A percentile compares a stretch with the other conserved stretches of the same genome.
phyloP scores from a whole-genome alignment of 1,139 yeast genomes.

The Citeromyces hawaiiensis region DNA sequence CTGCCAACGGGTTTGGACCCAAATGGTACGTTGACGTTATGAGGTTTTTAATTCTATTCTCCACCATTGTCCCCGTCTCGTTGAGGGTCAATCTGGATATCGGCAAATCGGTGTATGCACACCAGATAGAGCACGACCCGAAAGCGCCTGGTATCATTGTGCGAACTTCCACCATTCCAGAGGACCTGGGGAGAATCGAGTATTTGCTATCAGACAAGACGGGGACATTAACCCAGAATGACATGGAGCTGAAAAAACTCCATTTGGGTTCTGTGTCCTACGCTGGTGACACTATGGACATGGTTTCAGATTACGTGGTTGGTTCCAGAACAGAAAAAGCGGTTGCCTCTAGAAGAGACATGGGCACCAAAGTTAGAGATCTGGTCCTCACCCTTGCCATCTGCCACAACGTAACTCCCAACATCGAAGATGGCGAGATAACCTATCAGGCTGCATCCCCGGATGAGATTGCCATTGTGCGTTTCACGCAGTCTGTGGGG shows the following conservation, averaged over 20 bases:
- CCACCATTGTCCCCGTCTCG: conserved; percentile 93
- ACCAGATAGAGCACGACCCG: conserved; percentile 81
- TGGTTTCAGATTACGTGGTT: conserved; percentile 59
- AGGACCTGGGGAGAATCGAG: conserved; percentile 92
- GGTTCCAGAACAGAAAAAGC: conserved; percentile 15
- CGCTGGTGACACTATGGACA: conserved; percentile 85
- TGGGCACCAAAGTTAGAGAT: conserved; percentile 67
- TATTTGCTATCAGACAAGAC: conserved; percentile 89
- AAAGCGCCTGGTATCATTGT: conserved; percentile 82
- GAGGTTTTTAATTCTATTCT: conserved; percentile 82
- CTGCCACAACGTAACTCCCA: conserved; percentile 94
- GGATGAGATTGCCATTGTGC: conserved; percentile 94
- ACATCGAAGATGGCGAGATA: conserved; percentile 50
- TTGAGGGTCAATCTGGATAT: conserved; percentile 87
- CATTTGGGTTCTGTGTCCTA: conserved; percentile 90
- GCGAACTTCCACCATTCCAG: conserved; percentile 95
- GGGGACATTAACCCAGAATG: conserved; percentile 95
- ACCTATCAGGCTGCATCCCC: conserved; percentile 98
- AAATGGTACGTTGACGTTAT: conserved; percentile 83
- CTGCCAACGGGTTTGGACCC: conserved; percentile 62
- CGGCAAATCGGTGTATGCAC: conserved; percentile 92
- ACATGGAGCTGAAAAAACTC: conserved; percentile 89
- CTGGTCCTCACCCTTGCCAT: conserved; percentile 71
- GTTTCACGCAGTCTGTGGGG: conserved; percentile 81
- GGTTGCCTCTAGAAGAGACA: conserved; percentile 43